Evolutionary conservation across 441 rosid genomes (phyloP).

Genomic region (Croton setiger): DNA sequence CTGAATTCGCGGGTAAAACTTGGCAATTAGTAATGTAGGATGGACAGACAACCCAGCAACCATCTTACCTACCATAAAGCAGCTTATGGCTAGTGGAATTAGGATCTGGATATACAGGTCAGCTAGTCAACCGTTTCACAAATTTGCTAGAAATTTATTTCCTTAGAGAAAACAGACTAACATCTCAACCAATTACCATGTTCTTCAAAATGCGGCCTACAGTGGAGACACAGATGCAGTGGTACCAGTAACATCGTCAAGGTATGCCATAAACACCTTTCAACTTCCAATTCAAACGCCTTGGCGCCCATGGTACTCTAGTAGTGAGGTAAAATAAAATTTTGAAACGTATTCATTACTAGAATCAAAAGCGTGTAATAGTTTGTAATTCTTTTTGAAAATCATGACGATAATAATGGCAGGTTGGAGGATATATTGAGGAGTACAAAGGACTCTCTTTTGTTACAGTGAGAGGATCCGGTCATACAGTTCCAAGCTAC

Average conservation of each 20-base stretch:
- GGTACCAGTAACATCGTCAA: conserved; percentile 35
- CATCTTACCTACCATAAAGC: conserved; percentile 35
- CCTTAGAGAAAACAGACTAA: not conserved
- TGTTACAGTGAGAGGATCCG: conserved; percentile 41
- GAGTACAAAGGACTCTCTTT: conserved; percentile 37
- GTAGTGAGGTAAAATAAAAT: conserved; percentile 26
- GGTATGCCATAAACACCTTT: conserved; percentile 27
- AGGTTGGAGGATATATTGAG: conserved; percentile 50
- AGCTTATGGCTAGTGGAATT: conserved; percentile 29
- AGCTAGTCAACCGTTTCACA: not conserved
- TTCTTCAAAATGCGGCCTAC: conserved; percentile 18
- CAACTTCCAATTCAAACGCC: conserved; percentile 25
- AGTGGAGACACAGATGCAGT: conserved; percentile 39
- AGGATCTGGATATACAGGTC: conserved; percentile 37
- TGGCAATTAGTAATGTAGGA: conserved; percentile 1
- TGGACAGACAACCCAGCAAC: conserved; percentile 35
- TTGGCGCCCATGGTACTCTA: conserved; percentile 37
- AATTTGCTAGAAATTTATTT: not conserved
- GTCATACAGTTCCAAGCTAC: conserved; percentile 45
- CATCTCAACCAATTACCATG: too few relatives aligned
- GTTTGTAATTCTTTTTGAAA: not conserved
- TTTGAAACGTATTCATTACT: not conserved
- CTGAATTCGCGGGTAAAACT: not conserved
- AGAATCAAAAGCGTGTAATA: not conserved
- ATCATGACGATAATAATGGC: conserved; percentile 13